Base-by-base conservation (phyloP, 2,329 filamentous ascomycete genomes). In the Cladosporium sp. region DNA sequence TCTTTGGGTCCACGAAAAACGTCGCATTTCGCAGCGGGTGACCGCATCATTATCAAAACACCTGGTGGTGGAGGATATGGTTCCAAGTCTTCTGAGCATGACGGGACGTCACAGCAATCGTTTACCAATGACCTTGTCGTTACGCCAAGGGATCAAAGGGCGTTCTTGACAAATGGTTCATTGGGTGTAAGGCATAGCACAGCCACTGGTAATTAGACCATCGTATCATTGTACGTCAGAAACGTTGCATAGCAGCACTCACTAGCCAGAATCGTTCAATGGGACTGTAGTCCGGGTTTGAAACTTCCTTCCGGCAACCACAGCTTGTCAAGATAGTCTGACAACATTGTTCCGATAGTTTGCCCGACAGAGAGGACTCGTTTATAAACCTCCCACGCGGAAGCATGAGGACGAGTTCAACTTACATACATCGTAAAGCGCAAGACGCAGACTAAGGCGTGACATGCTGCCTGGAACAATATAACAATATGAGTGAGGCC, bases 1-100 rank as follows among this genome's bases (percentile, higher is more conserved):
- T 71, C 70, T 53, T 67, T 72, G 26, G 70, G 70, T 23, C 68
- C 67, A 13, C 70, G 70, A 61, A 71, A 69, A 65, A 67, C 68
- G 48, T 32, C 69, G 32, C 64, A 67, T 36, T 63, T 67, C 5
- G 66, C 67, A 58, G 67, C 69, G 26, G 70, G 70, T 3, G 70
- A 71, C 30, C 49, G 67, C 23, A 66, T 71, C 16, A 43, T 71
- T 10, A 72, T 71, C 87, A 83, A 84, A 67, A 94, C 91, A 5
- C 91, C 91, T 2, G 91, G 91, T 36, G 91, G 91, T 62, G 91
- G 91, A 48, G 91, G 88, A 0, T 94, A 90, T 89, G 91, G 90
- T 0, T 89, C 88, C 0, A 81, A 84, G 63, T 81, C 86, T 70
- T 89, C 82, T 36, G 79, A 82, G 60, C 81, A 78, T 46, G 78